Percentiles rank a stretch among this genome's conserved stretches.
Conservation (phyloP, 2,329 filamentous ascomycete genomes). For the Aspergillus ibericus region DNA sequence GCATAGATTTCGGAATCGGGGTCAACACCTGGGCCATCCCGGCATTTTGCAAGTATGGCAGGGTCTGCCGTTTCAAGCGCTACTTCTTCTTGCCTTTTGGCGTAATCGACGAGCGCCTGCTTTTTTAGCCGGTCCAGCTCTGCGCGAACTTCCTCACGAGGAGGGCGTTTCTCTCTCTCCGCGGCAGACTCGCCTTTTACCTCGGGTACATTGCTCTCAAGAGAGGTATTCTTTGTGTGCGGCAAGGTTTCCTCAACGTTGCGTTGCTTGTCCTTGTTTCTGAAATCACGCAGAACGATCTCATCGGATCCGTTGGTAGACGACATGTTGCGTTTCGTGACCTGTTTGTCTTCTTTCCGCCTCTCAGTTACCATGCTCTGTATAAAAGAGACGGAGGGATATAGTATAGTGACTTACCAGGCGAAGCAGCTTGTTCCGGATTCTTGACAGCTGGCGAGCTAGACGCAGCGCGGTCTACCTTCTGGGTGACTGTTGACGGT, state of each 20-base stretch:
- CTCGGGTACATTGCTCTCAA: neutral
- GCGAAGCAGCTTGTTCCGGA: neutral
- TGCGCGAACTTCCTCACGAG: constrained; percentile 14
- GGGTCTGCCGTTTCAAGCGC: constrained; percentile 14
- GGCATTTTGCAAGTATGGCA: constrained; percentile 23
- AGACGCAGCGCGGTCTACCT: neutral
- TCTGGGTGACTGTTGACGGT: neutral
- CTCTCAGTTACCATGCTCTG: neutral
- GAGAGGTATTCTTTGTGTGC: neutral
- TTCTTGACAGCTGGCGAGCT: neutral
- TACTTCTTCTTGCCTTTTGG: constrained; percentile 6
- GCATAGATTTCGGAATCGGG: constrained; percentile 21
- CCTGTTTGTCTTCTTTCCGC: neutral
- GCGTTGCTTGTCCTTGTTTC: neutral
- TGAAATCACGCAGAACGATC: constrained; percentile 17
- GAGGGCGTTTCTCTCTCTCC: neutral
- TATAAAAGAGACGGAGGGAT: neutral
- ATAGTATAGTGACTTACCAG: neutral
- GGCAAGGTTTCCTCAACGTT: neutral
- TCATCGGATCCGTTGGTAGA: constrained; percentile 23
- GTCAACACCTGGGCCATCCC: constrained; percentile 31
- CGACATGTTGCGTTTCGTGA: neutral
- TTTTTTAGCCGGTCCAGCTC: constrained; percentile 23
- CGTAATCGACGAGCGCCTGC: constrained; percentile 18
- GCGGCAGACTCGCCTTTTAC: neutral